A percentile compares a stretch with the other conserved stretches of the same genome.
Conservation (phyloP, 2,329 filamentous ascomycete genomes). For the Coleophoma eucalyptorum region DNA sequence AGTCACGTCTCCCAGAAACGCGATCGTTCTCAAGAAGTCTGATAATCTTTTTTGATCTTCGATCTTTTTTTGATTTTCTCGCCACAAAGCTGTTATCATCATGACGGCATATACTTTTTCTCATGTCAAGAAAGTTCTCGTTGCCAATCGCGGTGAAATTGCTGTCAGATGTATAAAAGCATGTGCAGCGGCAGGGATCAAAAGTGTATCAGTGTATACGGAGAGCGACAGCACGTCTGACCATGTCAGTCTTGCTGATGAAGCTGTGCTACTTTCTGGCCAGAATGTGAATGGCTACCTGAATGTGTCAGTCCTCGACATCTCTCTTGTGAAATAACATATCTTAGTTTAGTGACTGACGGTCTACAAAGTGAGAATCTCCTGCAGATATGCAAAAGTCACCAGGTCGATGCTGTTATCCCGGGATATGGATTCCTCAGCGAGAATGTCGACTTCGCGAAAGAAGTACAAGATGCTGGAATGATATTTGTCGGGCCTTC, state of each 20-base stretch:
- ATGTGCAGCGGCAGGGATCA: conserved; percentile 49
- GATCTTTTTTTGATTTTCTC: neutral
- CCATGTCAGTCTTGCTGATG: conserved; percentile 5
- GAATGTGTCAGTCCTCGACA: neutral
- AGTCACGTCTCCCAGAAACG: neutral
- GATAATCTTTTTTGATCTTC: too few relatives aligned
- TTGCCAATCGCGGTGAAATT: conserved; percentile 50
- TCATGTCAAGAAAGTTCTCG: conserved; percentile 3
- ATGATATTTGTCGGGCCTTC: conserved; percentile 57
- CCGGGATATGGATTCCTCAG: conserved; percentile 65
- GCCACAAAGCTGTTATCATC: neutral
- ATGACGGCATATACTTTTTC: conserved; percentile 3
- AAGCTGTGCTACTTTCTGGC: conserved; percentile 2
- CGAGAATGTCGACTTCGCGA: conserved; percentile 59
- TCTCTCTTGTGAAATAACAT: neutral
- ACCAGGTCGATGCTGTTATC: conserved; percentile 47
- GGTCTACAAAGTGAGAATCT: neutral
- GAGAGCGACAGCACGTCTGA: conserved; percentile 34
- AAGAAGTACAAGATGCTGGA: conserved; percentile 45
- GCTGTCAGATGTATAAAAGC: conserved; percentile 53
- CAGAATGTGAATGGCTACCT: conserved; percentile 3
- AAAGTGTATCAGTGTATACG: conserved; percentile 51
- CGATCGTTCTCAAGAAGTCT: neutral
- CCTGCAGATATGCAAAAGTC: conserved; percentile 3
- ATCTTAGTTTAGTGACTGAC: neutral